Evolutionary conservation across 441 rosid genomes (phyloP).

Genomic region (Mallotus repandus): DNA sequence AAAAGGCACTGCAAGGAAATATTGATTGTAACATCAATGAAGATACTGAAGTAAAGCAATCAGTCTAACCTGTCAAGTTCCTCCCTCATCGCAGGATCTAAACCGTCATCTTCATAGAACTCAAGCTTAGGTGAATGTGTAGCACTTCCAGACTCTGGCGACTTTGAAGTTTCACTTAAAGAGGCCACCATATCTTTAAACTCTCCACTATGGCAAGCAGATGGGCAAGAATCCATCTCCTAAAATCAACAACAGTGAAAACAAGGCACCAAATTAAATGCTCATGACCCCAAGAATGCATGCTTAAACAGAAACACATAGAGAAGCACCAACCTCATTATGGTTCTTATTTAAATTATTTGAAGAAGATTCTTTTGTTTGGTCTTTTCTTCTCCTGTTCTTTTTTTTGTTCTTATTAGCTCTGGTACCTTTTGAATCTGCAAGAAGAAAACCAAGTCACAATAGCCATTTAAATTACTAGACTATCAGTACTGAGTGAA

Average conservation of each 20-base stretch:
- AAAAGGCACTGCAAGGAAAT: neutral
- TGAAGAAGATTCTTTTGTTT: conserved; percentile 40
- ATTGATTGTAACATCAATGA: neutral
- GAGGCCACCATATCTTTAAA: conserved; percentile 35
- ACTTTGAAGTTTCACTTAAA: conserved; percentile 41
- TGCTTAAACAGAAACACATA: neutral
- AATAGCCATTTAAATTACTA: conserved; percentile 9
- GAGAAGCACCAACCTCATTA: conserved; percentile 39
- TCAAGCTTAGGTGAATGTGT: conserved; percentile 49
- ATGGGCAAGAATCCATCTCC: conserved; percentile 46
- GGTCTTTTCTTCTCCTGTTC: conserved; percentile 69
- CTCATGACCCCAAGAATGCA: neutral
- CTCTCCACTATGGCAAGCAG: conserved; percentile 38
- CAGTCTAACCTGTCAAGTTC: conserved; percentile 68
- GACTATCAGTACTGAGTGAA: conserved; percentile 4
- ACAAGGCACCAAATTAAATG: neutral
- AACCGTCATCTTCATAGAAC: conserved; percentile 80
- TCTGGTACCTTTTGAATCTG: conserved; percentile 73
- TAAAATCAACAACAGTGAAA: conserved; percentile 19
- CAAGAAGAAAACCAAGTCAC: conserved; percentile 17
- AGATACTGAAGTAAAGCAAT: neutral
- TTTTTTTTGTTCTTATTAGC: conserved; percentile 75
- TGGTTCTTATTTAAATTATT: conserved; percentile 37
- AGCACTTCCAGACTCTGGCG: conserved; percentile 48
- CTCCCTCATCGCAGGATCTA: conserved; percentile 87